Evolutionary conservation across 1,284 basidiomycete genomes (phyloP).

Genomic region (Puccinia triticina): DNA sequence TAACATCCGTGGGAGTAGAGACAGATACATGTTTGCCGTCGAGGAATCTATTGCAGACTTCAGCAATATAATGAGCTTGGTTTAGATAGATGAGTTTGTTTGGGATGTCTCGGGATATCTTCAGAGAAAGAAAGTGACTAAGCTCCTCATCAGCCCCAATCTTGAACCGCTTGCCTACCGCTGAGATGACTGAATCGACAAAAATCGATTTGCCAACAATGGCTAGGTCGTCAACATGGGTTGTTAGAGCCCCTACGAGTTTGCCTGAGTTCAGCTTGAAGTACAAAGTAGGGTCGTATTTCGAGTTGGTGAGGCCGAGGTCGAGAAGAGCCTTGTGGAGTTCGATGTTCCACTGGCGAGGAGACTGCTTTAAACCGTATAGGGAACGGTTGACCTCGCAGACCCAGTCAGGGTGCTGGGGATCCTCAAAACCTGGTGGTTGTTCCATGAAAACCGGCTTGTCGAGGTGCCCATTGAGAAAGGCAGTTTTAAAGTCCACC

Average conservation of each 20-base stretch:
- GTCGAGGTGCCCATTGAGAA: too few species aligned
- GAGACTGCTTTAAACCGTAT: slow-evolving; percentile 14
- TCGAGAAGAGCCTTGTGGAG: neutral
- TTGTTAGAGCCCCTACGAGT: neutral
- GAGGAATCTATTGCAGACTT: too few species aligned
- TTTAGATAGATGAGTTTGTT: neutral
- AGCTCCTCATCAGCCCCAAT: neutral
- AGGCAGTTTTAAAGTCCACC: too few species aligned
- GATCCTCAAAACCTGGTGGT: too few species aligned
- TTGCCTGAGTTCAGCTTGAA: neutral
- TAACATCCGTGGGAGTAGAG: neutral
- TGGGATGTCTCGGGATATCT: neutral
- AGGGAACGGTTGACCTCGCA: neutral
- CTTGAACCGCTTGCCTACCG: too few species aligned
- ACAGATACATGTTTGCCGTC: too few species aligned
- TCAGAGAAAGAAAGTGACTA: neutral
- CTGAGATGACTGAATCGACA: too few species aligned
- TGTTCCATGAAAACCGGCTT: too few species aligned
- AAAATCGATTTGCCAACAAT: too few species aligned
- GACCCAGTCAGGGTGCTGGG: too few species aligned
- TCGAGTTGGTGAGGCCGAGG: neutral
- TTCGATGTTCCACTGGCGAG: slow-evolving; percentile 15
- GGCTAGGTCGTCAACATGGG: too few species aligned
- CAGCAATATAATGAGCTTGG: neutral
- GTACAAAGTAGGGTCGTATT: too few species aligned